A percentile compares a stretch with the other conserved stretches of the same genome.
Conservation (phyloP, 2,329 filamentous ascomycete genomes). For the Botrytis aclada region DNA sequence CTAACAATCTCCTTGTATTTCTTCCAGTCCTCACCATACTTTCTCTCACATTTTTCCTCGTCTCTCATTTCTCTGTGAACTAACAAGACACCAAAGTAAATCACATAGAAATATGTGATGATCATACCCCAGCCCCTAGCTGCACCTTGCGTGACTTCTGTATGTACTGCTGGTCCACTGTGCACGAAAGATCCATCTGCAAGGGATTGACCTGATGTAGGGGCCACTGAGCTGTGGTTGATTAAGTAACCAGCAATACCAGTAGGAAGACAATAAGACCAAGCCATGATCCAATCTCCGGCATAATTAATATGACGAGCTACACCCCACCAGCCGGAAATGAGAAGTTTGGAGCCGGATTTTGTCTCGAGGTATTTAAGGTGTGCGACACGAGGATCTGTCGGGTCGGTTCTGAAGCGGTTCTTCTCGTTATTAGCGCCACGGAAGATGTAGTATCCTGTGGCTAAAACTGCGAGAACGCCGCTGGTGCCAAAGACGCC, state of each 20-base stretch:
- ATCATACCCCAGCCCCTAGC: conserved; percentile 80
- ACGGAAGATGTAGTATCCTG: conserved; percentile 90
- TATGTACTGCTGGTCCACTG: conserved; percentile 53
- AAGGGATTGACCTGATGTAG: conserved; percentile 49
- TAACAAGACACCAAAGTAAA: conserved; percentile 86
- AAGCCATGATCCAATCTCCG: conserved; percentile 91
- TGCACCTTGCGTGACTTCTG: conserved; percentile 66
- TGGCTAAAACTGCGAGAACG: conserved; percentile 63
- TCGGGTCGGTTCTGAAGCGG: conserved; percentile 81
- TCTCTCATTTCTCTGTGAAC: conserved; percentile 84
- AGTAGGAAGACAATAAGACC: conserved; percentile 86
- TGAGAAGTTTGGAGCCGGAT: conserved; percentile 75
- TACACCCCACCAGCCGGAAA: conserved; percentile 88
- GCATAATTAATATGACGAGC: conserved; percentile 95
- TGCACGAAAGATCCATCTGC: conserved; percentile 51
- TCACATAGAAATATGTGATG: conserved; percentile 89
- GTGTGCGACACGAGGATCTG: conserved; percentile 73
- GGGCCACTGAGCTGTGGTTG: conserved; percentile 46
- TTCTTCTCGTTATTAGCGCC: conserved; percentile 95
- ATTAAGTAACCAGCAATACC: conserved; percentile 80
- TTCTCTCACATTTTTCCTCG: conserved; percentile 84
- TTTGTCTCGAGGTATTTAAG: conserved; percentile 84
- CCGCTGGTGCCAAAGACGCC: conserved; percentile 62
- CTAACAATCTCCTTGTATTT: conserved; percentile 79
- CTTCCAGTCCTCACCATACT: conserved; percentile 93